phyloP scores from a whole-genome alignment of 2,329 filamentous ascomycete genomes.

The Cytospora leucostoma region DNA sequence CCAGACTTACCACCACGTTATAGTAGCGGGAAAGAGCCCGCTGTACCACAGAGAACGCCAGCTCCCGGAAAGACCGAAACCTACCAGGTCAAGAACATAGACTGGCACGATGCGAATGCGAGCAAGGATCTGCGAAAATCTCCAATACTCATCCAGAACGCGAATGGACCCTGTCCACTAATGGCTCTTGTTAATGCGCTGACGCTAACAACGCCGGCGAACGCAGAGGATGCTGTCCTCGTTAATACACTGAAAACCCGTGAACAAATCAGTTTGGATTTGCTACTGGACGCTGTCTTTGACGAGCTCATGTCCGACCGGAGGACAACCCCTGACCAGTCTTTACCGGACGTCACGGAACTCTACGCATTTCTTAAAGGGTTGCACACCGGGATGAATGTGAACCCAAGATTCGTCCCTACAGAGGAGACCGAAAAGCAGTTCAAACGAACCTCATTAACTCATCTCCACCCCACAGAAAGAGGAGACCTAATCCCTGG shows the following conservation, averaged over 20 bases:
- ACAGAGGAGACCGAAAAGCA: slow-evolving; percentile 48
- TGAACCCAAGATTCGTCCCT: slow-evolving; percentile 85
- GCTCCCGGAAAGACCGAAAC: slow-evolving; percentile 65
- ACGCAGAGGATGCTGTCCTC: slow-evolving; percentile 65
- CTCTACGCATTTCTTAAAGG: slow-evolving; percentile 86
- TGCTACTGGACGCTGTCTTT: slow-evolving; percentile 86
- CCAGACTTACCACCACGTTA: slow-evolving; percentile 26
- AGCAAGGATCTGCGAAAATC: slow-evolving; percentile 69
- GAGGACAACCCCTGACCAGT: slow-evolving; percentile 60
- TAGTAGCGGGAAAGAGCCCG: slow-evolving; percentile 22
- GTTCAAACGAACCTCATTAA: slow-evolving; percentile 54
- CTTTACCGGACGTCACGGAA: slow-evolving; percentile 83
- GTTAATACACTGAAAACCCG: slow-evolving; percentile 75
- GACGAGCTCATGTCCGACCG: slow-evolving; percentile 86
- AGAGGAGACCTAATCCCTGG: slow-evolving; percentile 59
- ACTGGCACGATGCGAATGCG: slow-evolving; percentile 71
- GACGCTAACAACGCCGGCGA: slow-evolving; percentile 74
- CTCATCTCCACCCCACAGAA: slow-evolving; percentile 53
- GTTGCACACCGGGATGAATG: slow-evolving; percentile 95
- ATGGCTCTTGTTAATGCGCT: slow-evolving; percentile 92
- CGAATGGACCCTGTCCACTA: slow-evolving; percentile 91
- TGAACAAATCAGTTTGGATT: slow-evolving; percentile 83
- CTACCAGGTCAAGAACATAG: slow-evolving; percentile 90
- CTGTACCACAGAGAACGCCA: slow-evolving; percentile 44
- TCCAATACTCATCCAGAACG: slow-evolving; percentile 88